phyloP scores from a whole-genome alignment of 2,329 filamentous ascomycete genomes.

The Fusarium mangiferae region DNA sequence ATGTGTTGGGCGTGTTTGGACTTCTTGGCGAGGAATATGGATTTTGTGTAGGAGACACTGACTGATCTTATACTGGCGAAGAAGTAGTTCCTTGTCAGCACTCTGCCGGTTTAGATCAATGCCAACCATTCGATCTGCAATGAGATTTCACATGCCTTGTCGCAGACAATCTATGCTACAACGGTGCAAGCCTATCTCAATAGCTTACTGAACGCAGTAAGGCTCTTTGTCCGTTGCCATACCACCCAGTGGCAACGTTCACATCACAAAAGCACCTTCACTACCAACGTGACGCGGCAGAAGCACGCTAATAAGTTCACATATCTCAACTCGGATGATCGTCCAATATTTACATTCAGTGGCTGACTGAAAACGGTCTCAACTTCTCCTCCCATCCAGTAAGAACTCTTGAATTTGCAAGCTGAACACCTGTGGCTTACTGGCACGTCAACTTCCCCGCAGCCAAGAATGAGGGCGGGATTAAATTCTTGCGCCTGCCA shows the following conservation, averaged over 20 bases:
- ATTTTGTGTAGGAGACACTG: accelerated
- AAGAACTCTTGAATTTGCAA: background rate
- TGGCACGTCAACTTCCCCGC: background rate
- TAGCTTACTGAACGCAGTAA: background rate
- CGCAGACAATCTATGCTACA: background rate
- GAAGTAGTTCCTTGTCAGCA: too few relatives aligned
- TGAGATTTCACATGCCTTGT: background rate
- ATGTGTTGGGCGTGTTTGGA: too few relatives aligned
- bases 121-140: background rate
- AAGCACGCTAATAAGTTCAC: background rate
- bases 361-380: background rate
- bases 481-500: background rate
- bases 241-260: background rate
- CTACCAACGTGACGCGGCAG: background rate
- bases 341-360: background rate
- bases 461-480: background rate
- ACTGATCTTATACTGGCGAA: background rate
- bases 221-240: background rate
- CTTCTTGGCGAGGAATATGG: background rate
- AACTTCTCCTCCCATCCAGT: background rate
- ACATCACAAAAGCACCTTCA: background rate
- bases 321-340: background rate
- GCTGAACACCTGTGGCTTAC: background rate
- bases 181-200: too few relatives aligned
- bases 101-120: too few relatives aligned